These are phyloP conservation scores for Cyclostephanos tholiformis DNA, from an alignment of 108 stramenopile genomes.

Conservation along the genomic window DNA sequence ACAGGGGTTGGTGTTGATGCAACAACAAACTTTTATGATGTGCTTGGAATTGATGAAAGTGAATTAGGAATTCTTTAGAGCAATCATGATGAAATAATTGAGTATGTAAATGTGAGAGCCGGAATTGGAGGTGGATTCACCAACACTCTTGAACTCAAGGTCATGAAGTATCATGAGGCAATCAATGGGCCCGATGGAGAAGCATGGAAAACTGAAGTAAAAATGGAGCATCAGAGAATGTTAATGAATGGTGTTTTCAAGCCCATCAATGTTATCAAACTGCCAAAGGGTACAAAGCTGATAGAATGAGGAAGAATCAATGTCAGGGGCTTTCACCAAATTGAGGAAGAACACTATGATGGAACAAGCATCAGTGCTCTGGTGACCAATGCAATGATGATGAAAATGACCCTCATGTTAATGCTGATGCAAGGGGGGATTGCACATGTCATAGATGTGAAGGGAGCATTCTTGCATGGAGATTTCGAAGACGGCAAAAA, in stretches of 20 bases:
- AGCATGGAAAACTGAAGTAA: slow-evolving; percentile 43
- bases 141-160: slow-evolving; percentile 41
- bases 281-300: slow-evolving; percentile 44
- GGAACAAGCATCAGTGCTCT: slow-evolving; percentile 27
- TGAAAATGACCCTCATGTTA: slow-evolving; percentile 26
- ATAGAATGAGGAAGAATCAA: slow-evolving; percentile 31
- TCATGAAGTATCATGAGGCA: slow-evolving; percentile 54
- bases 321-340: slow-evolving; percentile 46
- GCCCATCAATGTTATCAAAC: slow-evolving; percentile 1
- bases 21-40: background rate
- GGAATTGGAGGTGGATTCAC: slow-evolving; percentile 45
- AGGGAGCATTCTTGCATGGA: slow-evolving; percentile 48
- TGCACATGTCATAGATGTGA: slow-evolving; percentile 31
- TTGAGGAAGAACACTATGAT: slow-evolving; percentile 39
- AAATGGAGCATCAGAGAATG: slow-evolving; percentile 51
- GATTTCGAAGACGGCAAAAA: slow-evolving; percentile 23
- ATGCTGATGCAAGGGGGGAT: slow-evolving; percentile 40
- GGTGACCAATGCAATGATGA: slow-evolving; percentile 35
- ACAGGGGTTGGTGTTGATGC: background rate
- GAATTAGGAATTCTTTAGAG: background rate
- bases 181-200: slow-evolving; percentile 29
- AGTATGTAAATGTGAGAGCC: slow-evolving; percentile 43
- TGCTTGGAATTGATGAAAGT: slow-evolving; percentile 1
- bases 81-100: background rate
- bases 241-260: slow-evolving; percentile 24